Conservation (phyloP, 2,329 filamentous ascomycete genomes). For the Botryosphaeria agaves region DNA sequence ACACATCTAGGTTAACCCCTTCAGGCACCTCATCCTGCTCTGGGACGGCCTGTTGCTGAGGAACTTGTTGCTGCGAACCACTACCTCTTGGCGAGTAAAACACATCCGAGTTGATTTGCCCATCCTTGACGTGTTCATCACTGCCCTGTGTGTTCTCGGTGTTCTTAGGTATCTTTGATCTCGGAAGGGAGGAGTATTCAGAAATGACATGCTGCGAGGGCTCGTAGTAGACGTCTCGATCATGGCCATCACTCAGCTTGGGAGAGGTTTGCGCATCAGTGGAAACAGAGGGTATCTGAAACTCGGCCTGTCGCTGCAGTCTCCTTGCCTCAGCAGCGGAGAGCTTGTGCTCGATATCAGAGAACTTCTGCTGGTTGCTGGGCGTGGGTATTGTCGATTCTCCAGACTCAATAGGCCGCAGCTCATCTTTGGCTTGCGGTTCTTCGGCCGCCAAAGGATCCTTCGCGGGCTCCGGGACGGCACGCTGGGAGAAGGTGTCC, state of each 20-base stretch:
- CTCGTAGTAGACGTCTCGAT: constrained; percentile 39
- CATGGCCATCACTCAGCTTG: constrained; percentile 20
- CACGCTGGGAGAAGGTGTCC: constrained; percentile 16
- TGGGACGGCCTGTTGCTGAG: constrained; percentile 12
- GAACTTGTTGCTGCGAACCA: constrained; percentile 10
- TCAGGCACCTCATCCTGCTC: constrained; percentile 32
- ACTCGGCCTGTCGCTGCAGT: constrained; percentile 31
- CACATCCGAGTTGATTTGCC: constrained; percentile 36
- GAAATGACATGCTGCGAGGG: constrained; percentile 29
- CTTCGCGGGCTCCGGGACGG: constrained; percentile 17
- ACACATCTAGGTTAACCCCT: constrained; percentile 42
- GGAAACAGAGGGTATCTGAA: constrained; percentile 32
- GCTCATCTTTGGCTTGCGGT: constrained; percentile 9
- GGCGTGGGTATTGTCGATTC: constrained; percentile 24
- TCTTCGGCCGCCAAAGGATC: constrained; percentile 15
- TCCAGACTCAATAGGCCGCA: constrained; percentile 19
- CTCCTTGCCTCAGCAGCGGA: constrained; percentile 26
- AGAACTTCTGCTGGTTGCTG: constrained; percentile 8
- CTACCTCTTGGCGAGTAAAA: constrained; percentile 24
- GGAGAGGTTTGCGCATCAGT: constrained; percentile 23
- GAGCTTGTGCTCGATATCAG: too few relatives aligned
- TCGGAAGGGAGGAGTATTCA: constrained; percentile 34
- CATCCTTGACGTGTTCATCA: constrained; percentile 21
- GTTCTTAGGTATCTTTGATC: constrained; percentile 36
- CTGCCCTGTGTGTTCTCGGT: constrained; percentile 27